These are phyloP conservation scores for Phalaenopsis equestris DNA, from an alignment of 106 monocot genomes.

Conservation along the genomic window DNA sequence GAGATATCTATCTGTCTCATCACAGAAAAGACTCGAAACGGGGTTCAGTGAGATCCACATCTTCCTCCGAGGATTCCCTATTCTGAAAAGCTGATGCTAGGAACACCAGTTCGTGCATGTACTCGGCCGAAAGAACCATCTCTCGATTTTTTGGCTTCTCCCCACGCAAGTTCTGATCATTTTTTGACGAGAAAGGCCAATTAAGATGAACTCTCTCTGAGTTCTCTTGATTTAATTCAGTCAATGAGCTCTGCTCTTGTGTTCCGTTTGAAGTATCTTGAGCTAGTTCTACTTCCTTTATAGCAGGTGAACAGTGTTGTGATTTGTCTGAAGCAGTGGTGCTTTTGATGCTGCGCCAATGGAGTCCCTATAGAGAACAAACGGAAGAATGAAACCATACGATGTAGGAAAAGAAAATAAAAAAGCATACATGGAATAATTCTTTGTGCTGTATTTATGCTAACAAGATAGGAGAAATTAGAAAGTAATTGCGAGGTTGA, in stretches of 20 bases:
- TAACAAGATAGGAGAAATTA: too few species aligned
- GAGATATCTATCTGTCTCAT: too few species aligned
- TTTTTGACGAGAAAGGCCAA: conserved; percentile 19
- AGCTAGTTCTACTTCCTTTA: background rate
- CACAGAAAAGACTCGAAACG: conserved; percentile 49
- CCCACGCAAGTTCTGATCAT: conserved; percentile 11
- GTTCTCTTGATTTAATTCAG: background rate
- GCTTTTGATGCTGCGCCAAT: conserved; percentile 13
- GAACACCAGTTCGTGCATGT: conserved; percentile 27
- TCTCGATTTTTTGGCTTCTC: conserved; percentile 2
- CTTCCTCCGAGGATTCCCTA: conserved; percentile 33
- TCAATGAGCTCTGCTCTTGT: background rate
- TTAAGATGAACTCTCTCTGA: conserved; percentile 16
- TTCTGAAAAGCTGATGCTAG: conserved; percentile 14
- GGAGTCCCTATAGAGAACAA: conserved; percentile 25
- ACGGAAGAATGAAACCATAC: background rate
- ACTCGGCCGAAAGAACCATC: conserved; percentile 24
- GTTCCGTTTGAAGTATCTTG: background rate
- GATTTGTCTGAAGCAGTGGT: background rate
- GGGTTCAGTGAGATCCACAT: conserved; percentile 53
- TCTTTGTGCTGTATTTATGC: too few species aligned
- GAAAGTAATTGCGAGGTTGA: too few species aligned
- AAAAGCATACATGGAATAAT: background rate
- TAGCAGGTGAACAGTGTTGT: conserved; percentile 2
- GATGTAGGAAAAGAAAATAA: background rate